Base-by-base conservation (phyloP, 2,329 filamentous ascomycete species). In the Fusarium decemcellulare region DNA sequence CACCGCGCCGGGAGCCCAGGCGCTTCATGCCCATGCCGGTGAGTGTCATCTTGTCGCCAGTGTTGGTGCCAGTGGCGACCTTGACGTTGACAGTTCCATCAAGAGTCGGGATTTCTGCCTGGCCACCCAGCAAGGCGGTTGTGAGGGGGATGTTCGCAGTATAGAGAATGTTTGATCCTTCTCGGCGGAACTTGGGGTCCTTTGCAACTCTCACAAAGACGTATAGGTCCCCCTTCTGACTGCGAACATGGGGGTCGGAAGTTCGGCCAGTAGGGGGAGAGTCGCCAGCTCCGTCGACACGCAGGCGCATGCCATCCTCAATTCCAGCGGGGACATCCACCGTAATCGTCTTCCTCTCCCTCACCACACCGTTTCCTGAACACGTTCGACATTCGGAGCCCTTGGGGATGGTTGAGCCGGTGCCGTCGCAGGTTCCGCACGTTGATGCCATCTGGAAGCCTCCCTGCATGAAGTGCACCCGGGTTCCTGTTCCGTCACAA, bases 381-480 rank as follows among this genome's bases (percentile, higher is more conserved):
- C 96, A 99, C 1, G 89, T 87, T 61, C 86, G 85, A 81, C 96
- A 99, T 76, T 97, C 93, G 11, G 90, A 91, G 46, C 94, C 94
- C 72, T 88, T 89, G 3, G 96, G 94, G 36, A 94, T 91, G 3
- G 88, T 86, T 55, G 91, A 84, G 50, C 96, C 96, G 46, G 88
- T 90, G 4, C 96, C 96, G 54, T 90, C 91, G 78, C 96, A 99
- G 37, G 89, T 83, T 18, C 88, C 86, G 80, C 96, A 99, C 2
- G 94, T 97, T 66, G 93, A 93, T 6, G 93, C 93, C 91, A 99
- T 95, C 83, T 98, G 95, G 83, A 99, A 98, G 27, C 94, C 95
- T 57, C 94, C 94, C 73, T 93, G 91, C 88, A 98, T 92, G 76
- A 94, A 92, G 80, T 97, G 94, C 51, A 98, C 91, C 60, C 93